Percentiles rank a stretch among this genome's conserved stretches.
Evolutionary conservation across 2,329 filamentous ascomycete species (phyloP).

Genomic region (Sarocladium strictum): DNA sequence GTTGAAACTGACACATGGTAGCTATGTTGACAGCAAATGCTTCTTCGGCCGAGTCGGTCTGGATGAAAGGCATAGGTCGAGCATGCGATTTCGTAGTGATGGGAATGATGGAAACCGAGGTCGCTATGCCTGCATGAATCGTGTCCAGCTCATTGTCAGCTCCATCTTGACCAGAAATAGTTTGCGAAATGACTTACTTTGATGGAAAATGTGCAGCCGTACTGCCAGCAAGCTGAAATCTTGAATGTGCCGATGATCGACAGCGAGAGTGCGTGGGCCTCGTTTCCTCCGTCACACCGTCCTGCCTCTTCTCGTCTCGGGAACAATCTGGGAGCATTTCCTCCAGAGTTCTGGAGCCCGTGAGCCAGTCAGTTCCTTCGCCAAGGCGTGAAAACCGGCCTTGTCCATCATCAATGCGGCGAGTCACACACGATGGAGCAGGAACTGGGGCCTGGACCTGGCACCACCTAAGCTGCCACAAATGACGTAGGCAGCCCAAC

Average conservation of each 20-base stretch:
- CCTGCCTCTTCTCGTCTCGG: background rate
- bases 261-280: background rate
- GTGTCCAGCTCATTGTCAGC: too few species aligned
- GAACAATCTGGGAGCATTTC: background rate
- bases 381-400: background rate
- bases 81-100: background rate
- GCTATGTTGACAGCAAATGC: conserved; percentile 2
- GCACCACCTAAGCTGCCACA: conserved; percentile 4
- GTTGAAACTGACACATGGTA: background rate
- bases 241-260: background rate
- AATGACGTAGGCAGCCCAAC: background rate
- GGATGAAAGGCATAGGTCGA: background rate
- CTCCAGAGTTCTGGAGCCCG: background rate
- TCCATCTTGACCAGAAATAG: background rate
- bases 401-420: background rate
- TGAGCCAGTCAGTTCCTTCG: background rate
- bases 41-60: too few species aligned
- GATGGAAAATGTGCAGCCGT: background rate
- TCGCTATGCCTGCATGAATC: too few species aligned
- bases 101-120: background rate
- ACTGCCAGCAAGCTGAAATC: background rate
- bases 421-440: background rate
- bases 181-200: background rate
- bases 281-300: background rate
- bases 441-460: background rate